These are phyloP conservation scores for Tilletia walkeri DNA, from an alignment of 1,284 basidiomycete genomes.

Conservation along the genomic window DNA sequence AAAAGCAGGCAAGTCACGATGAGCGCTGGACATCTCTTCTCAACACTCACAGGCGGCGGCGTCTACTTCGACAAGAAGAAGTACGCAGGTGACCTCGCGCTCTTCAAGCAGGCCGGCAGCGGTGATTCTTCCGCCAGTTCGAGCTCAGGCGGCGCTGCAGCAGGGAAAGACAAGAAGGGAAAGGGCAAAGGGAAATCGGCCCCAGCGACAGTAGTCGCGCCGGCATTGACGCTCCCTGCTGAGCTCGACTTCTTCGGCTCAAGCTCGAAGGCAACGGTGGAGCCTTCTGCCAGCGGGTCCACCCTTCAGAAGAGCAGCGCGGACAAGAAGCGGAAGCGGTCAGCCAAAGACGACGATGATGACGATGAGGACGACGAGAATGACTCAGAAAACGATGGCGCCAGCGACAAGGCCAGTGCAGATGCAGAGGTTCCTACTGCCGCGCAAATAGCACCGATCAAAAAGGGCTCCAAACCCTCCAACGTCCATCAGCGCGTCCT, in stretches of 20 bases:
- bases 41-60: conserved; percentile 3
- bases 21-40: conserved; percentile 13
- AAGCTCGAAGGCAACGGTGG: background rate
- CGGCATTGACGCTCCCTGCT: background rate
- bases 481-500: conserved; percentile 79
- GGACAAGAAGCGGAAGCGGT: conserved; percentile 1
- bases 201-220: background rate
- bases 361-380: background rate
- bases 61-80: conserved; percentile 19
- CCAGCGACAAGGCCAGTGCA: background rate
- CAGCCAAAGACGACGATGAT: background rate
- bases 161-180: background rate
- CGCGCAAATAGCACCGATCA: background rate
- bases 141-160: background rate
- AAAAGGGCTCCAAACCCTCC: conserved; percentile 46
- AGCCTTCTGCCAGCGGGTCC: too few species aligned
- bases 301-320: background rate
- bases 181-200: conserved; percentile 2
- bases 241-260: conserved; percentile 10
- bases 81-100: conserved; percentile 8
- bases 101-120: conserved; percentile 10
- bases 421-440: background rate
- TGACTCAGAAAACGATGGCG: background rate
- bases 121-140: background rate
- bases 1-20: background rate